Evolutionary conservation across 129 eudicot genomes (phyloP).

Genomic region (Arctium minus): DNA sequence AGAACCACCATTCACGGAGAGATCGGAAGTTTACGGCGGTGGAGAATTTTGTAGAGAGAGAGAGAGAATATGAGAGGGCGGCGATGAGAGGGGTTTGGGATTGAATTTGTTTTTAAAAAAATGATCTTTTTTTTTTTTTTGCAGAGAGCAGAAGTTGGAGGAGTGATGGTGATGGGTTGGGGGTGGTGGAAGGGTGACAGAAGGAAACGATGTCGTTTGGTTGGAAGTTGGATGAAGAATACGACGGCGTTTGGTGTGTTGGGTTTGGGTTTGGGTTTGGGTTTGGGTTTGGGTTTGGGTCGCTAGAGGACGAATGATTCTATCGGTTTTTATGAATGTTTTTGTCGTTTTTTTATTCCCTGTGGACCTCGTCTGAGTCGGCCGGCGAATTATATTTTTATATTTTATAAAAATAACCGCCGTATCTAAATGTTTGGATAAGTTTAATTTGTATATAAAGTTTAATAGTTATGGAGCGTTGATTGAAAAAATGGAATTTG

Average conservation of each 20-base stretch:
- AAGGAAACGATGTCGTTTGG: constrained; percentile 29
- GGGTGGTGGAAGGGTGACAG: background rate
- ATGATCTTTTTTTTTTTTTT: background rate
- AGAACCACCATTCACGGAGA: constrained; percentile 2
- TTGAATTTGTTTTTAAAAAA: constrained; percentile 9
- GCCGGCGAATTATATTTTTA: background rate
- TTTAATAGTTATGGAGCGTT: no score
- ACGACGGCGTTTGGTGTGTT: constrained; percentile 38
- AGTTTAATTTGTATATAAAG: background rate
- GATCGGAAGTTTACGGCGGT: background rate
- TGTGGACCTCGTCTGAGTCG: constrained; percentile 22
- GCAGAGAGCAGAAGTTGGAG: constrained; percentile 22
- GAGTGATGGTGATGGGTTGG: constrained; percentile 30
- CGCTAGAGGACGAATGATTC: constrained; percentile 5
- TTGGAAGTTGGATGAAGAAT: constrained; percentile 7
- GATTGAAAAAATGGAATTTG: no score
- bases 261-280: constrained; percentile 15
- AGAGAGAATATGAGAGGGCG: constrained; percentile 17
- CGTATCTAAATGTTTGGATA: background rate
- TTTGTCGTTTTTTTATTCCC: constrained; percentile 5
- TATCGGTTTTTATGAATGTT: constrained; percentile 32
- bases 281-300: constrained; percentile 22
- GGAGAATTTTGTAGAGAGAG: background rate
- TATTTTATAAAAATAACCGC: background rate
- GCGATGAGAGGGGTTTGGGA: constrained; percentile 5